Percentiles rank a stretch among this genome's conserved stretches.
phyloP scores from a whole-genome alignment of 1,284 basidiomycete species.

The Malassezia psittaci region DNA sequence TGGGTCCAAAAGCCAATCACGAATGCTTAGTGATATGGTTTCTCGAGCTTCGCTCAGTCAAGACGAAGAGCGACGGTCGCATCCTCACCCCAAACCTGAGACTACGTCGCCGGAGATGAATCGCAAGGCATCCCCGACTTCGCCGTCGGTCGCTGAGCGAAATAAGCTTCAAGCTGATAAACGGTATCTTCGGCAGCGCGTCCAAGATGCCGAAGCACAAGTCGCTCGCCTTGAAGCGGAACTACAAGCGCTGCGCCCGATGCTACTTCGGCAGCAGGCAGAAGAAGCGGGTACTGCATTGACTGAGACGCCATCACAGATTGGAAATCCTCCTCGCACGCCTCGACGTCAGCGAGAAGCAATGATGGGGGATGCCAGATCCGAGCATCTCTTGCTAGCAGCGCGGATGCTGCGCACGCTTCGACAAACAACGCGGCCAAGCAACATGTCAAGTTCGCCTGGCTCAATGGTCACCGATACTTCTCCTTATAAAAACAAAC shows the following conservation, averaged over 20 bases:
- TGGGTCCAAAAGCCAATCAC: constrained; percentile 37
- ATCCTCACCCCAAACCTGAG: background rate
- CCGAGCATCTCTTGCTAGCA: constrained; percentile 49
- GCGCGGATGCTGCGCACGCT: constrained; percentile 40
- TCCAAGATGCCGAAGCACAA: constrained; percentile 42
- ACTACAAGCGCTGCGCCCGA: constrained; percentile 33
- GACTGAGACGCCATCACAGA: background rate
- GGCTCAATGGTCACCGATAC: background rate
- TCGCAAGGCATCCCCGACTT: background rate
- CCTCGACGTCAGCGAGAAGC: constrained; percentile 22
- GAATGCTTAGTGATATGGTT: constrained; percentile 39
- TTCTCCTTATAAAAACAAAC: constrained; percentile 1
- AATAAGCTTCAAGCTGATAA: constrained; percentile 44
- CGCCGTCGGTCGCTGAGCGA: constrained; percentile 33
- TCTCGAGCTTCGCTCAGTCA: constrained; percentile 29
- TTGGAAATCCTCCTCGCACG: background rate
- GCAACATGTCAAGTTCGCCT: background rate
- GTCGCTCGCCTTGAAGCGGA: constrained; percentile 40
- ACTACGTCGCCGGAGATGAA: background rate
- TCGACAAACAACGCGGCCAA: constrained; percentile 20
- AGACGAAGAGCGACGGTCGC: constrained; percentile 14
- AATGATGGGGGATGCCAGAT: constrained; percentile 50
- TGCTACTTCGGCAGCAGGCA: constrained; percentile 31
- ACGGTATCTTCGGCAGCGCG: constrained; percentile 36
- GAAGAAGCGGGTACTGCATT: constrained; percentile 1